A percentile compares a stretch with the other conserved stretches of the same genome.
Conservation (phyloP, 805 yeast genomes). For the Tetrapisispora iriomotensis region DNA sequence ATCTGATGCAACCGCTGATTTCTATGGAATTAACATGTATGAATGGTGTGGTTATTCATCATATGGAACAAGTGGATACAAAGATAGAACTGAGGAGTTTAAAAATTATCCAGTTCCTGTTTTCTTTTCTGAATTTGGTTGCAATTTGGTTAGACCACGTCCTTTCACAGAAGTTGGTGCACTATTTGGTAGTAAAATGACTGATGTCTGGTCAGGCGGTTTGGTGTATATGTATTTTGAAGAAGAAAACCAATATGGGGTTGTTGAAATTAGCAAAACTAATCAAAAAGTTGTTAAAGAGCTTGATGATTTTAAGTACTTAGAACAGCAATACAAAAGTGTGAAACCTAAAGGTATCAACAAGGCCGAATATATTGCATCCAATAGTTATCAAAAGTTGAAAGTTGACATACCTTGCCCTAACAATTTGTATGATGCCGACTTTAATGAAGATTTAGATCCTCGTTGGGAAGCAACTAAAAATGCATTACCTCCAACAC, state of each 20-base stretch:
- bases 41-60: constrained; percentile 76
- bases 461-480: constrained; percentile 49
- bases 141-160: constrained; percentile 59
- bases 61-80: constrained; percentile 56
- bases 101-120: constrained; percentile 57
- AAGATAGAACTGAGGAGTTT: constrained; percentile 53
- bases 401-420: constrained; percentile 11
- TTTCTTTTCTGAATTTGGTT: constrained; percentile 76
- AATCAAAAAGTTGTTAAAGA: constrained; percentile 38
- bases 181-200: constrained; percentile 56
- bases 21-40: constrained; percentile 79
- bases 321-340: constrained; percentile 41
- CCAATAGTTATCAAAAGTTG: constrained; percentile 34
- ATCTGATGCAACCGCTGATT: constrained; percentile 56
- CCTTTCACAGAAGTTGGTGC: constrained; percentile 62
- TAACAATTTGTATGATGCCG: neutral
- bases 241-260: constrained; percentile 66
- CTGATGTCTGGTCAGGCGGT: constrained; percentile 79
- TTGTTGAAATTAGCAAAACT: constrained; percentile 38
- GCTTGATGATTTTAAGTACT: constrained; percentile 48
- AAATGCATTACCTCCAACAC: constrained; percentile 55
- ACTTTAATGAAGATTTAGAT: neutral
- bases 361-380: constrained; percentile 15
- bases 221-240: constrained; percentile 76
- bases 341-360: constrained; percentile 39